phyloP scores from a whole-genome alignment of 495 filamentous ascomycete species.

The Penicillium subrubescens region DNA sequence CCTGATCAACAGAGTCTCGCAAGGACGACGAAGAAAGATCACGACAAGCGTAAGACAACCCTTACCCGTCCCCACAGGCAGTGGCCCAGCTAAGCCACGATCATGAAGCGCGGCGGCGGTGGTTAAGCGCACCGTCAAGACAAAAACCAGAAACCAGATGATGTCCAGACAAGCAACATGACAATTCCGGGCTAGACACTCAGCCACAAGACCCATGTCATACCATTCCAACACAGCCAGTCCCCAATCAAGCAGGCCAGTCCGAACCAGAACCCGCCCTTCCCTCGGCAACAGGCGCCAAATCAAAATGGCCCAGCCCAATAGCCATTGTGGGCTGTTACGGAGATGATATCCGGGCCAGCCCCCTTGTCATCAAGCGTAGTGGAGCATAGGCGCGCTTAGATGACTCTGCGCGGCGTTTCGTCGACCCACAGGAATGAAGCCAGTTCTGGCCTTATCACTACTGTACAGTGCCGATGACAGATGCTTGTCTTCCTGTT shows the following conservation, averaged over 20 bases:
- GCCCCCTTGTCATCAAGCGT: neutral
- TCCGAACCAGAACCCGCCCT: neutral
- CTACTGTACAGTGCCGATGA: too few relatives aligned
- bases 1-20: neutral
- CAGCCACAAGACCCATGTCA: neutral
- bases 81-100: neutral
- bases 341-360: slow-evolving; percentile 2
- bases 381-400: neutral
- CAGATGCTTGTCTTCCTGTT: too few relatives aligned
- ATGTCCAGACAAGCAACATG: neutral
- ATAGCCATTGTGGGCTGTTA: neutral
- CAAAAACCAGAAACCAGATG: neutral
- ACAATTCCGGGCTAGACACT: neutral
- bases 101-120: neutral
- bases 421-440: neutral
- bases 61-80: neutral
- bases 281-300: neutral
- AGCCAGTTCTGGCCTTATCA: too few relatives aligned
- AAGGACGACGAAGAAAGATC: neutral
- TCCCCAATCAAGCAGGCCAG: neutral
- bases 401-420: neutral
- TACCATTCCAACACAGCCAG: neutral
- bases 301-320: neutral
- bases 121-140: neutral
- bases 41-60: neutral